Evolutionary conservation across 495 filamentous ascomycete species (phyloP), one percentile per base, ranked within the genome.

Genomic region (Aeminium ludgeri): DNA sequence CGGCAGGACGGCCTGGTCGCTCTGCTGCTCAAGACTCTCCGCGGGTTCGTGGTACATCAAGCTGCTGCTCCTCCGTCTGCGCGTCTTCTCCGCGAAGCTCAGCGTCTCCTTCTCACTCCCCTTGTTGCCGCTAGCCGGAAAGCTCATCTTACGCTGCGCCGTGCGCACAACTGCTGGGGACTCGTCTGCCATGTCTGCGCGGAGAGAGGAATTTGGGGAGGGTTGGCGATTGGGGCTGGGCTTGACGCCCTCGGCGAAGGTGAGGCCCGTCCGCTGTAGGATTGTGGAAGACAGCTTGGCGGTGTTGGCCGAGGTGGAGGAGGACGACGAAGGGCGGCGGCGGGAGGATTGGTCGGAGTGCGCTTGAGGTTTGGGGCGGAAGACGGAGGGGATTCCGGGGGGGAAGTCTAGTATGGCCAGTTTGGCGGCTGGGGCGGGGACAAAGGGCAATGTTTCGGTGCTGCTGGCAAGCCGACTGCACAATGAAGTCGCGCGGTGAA

Each of bases 41-140:
- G 74, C 70, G 29, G 87, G 87, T 59, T 96, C 87, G 54, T 86
- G 84, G 62, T 96, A 96, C 59, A 93, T 80, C 59, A 96, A 69
- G 60, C 86, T 94, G 66, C 86, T 94, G 54, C 86, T 93, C 52
- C 87, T 73, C 68, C 87, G 73, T 66, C 85, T 70, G 59, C 86
- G 70, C 32, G 36, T 39, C 2, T 23, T 27, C 10, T 18, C 20
- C 17, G 30, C 31, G 30, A 42, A 34, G 15, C 16, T 44, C 27
- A 43, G 33, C 36, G 44, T 49, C 16, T 19, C 28, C 37, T 49
- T 43, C 18, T 39, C 41, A 16, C 38, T 45, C 28, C 34, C 15
- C 6, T 10, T 7, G 16, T 15, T 36, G 16, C 7, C 6, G 19
- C 23, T 4, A 5, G 36, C 23, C 5, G 20, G 20, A 10, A 28